phyloP scores from a whole-genome alignment of 352 stramenopile species.

The Phytophthora quininea region DNA sequence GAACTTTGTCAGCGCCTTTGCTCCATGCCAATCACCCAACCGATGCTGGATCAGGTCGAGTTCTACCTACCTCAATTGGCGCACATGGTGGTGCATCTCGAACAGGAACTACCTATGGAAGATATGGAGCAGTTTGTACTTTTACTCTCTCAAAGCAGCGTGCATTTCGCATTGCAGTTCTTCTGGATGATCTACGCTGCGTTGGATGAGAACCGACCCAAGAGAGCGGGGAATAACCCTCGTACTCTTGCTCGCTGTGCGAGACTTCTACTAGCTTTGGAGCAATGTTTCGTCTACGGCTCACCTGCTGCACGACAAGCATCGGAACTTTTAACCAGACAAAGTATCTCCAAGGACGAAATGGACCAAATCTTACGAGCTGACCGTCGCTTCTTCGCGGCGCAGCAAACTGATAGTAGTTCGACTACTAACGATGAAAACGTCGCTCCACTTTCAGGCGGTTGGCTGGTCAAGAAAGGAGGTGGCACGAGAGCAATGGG shows the following conservation, averaged over 20 bases:
- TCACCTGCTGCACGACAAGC: slow-evolving; percentile 63
- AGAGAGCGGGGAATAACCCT: slow-evolving; percentile 59
- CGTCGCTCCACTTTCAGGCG: slow-evolving; percentile 27
- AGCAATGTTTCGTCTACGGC: slow-evolving; percentile 85
- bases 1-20: slow-evolving; percentile 69
- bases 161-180: slow-evolving; percentile 84
- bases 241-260: slow-evolving; percentile 77
- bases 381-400: slow-evolving; percentile 76
- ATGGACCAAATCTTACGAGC: slow-evolving; percentile 78
- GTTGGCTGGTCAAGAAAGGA: slow-evolving; percentile 86
- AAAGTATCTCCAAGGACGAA: slow-evolving; percentile 71
- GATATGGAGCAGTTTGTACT: slow-evolving; percentile 85
- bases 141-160: slow-evolving; percentile 72
- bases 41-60: slow-evolving; percentile 77
- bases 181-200: slow-evolving; percentile 86
- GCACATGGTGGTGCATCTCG: slow-evolving; percentile 85
- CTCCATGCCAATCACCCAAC: slow-evolving; percentile 49
- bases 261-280: slow-evolving; percentile 72
- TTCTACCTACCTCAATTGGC: slow-evolving; percentile 84
- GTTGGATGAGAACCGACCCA: slow-evolving; percentile 80
- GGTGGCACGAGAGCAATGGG: slow-evolving; percentile 77
- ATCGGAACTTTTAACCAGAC: slow-evolving; percentile 58
- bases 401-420: slow-evolving; percentile 46
- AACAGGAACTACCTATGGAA: slow-evolving; percentile 77
- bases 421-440: slow-evolving; percentile 11